These are phyloP conservation scores for Breviolum minutum DNA, from an alignment of 73 alveolate genomes.

Conservation along the genomic window DNA sequence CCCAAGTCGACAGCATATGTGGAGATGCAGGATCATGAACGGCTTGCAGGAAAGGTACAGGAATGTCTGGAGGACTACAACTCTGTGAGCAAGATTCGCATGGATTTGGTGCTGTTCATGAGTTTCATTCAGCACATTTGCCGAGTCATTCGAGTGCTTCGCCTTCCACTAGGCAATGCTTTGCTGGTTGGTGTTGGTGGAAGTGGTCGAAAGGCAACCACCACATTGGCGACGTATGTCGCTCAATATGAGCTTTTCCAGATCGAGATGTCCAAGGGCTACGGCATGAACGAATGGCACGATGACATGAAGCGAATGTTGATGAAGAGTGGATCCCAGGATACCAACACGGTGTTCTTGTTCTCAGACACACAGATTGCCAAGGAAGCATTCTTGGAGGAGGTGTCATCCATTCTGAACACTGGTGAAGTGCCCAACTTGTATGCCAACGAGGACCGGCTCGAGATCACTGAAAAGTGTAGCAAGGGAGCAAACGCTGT, in stretches of 20 bases:
- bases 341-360: constrained; percentile 98
- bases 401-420: constrained; percentile 98
- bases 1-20: constrained; percentile 98
- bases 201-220: constrained; percentile 99
- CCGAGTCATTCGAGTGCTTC: constrained; percentile 99
- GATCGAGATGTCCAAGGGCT: constrained; percentile 97
- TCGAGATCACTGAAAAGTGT: constrained; percentile 95
- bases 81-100: constrained; percentile 95
- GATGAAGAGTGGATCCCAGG: constrained; percentile 98
- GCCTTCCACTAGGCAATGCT: constrained; percentile 99
- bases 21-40: constrained; percentile 98
- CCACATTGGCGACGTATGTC: constrained; percentile 99
- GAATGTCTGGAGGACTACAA: constrained; percentile 97
- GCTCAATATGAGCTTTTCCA: constrained; percentile 97
- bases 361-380: constrained; percentile 99
- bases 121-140: constrained; percentile 99
- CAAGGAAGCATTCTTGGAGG: constrained; percentile 99
- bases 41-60: constrained; percentile 96
- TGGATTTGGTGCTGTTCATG: constrained; percentile 99
- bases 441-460: constrained; percentile 97
- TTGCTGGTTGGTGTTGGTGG: constrained; percentile 99
- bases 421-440: constrained; percentile 99
- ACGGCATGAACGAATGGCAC: constrained; percentile 98
- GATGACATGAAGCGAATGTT: constrained; percentile 98
- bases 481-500: constrained; percentile 85